phyloP scores from a whole-genome alignment of 1,284 basidiomycete genomes.

The Puccinia horiana region DNA sequence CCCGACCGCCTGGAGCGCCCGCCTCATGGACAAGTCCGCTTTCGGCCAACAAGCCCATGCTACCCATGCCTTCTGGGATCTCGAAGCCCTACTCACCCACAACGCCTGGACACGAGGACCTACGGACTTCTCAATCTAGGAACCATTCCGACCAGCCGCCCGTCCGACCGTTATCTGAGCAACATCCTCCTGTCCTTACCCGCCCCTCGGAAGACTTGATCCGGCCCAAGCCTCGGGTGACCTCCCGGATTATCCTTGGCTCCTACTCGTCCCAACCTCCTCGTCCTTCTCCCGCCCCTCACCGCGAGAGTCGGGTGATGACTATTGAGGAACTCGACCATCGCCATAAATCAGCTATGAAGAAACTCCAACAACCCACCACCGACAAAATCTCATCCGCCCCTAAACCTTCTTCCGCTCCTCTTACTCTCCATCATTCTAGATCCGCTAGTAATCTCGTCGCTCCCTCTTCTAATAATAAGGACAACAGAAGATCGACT shows the following conservation, averaged over 20 bases:
- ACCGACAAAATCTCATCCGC: conserved; percentile 1
- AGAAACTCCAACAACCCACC: conserved; percentile 27
- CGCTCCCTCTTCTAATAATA: not conserved
- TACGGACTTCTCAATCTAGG: not conserved
- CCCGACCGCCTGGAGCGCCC: conserved; percentile 32
- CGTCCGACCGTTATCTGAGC: not conserved
- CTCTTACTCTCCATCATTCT: not conserved
- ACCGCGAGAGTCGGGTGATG: conserved; percentile 31
- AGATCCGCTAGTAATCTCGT: not conserved
- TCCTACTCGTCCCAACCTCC: not conserved
- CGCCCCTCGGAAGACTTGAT: conserved; percentile 4
- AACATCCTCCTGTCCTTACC: not conserved
- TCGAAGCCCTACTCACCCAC: not conserved
- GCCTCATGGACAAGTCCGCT: conserved; percentile 16
- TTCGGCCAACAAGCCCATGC: not conserved
- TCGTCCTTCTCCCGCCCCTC: not conserved
- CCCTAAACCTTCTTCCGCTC: not conserved
- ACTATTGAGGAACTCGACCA: conserved; percentile 39
- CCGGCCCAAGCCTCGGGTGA: not conserved
- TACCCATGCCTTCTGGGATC: not conserved
- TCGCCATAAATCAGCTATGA: conserved; percentile 41
- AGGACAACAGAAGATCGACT: not conserved
- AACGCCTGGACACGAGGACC: not conserved
- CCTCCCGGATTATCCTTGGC: conserved; percentile 12
- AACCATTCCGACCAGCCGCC: not conserved